Base-by-base conservation (phyloP, 73 alveolate species). In the Breviolum minutum region DNA sequence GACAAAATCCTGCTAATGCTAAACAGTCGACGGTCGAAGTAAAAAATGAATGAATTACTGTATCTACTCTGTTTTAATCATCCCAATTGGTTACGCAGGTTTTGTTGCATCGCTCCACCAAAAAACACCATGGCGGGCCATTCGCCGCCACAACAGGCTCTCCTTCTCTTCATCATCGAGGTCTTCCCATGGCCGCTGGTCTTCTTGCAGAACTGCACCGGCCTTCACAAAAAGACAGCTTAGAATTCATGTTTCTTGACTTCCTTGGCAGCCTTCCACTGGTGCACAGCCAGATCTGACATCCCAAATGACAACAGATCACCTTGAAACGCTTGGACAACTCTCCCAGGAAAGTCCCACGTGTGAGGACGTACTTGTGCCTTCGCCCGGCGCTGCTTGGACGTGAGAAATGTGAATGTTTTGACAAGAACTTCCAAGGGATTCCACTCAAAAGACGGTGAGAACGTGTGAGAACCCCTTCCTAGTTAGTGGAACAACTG, bases 261-360 rank as follows among this genome's bases (percentile, higher is more conserved):
- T 40, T 30, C 17, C 27, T n/a, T n/a, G n/a, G 40, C 83, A 17
- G 83, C 32, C 40, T 29, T 16, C 14, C 11, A 73, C 17, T 73
- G 24, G 40, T 14, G 11, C 3, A 26, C 40, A 71, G 9, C 27
- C 80, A 70, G 14, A 16, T 70, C 80, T 10, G 22, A 10, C 13
- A 27, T n/a, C 40, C n/a, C 27, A 64, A 9, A 17, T 40, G 69
- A 61, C 60, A n/a, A 11, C 81, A 14, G 19, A 80, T 10, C 29
- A 22, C 97, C 97, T 92, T 92, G 97, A 54, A 30, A 2, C 97
- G 97, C 97, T 32, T 73, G 40, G 97, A 92, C 63, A 92, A n/a
- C 30, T 92, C 90, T 48, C 97, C 97, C 29, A 92, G 89, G 69
- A 92, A 92, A 64, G 97, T 73, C 89, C 83, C 97, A 29, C 83